phyloP scores from a whole-genome alignment of 2,329 filamentous ascomycete species.

The Mariannaea elegans region DNA sequence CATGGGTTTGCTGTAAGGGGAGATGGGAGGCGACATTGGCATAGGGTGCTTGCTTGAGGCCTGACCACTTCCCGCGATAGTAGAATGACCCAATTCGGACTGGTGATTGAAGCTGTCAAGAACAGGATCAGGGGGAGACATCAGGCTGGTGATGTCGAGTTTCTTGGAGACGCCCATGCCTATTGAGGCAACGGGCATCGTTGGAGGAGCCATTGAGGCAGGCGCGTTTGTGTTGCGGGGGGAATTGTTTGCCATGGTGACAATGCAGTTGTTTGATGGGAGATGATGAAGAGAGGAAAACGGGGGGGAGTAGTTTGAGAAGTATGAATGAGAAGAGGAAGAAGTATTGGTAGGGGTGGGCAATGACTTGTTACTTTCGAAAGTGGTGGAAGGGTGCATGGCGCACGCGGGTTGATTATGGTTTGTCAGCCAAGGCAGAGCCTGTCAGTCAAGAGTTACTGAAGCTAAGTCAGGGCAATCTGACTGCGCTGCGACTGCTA shows the following conservation, averaged over 20 bases:
- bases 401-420: constrained; percentile 15
- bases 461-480: neutral
- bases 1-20: constrained; percentile 54
- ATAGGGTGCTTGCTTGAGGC: constrained; percentile 46
- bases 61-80: constrained; percentile 35
- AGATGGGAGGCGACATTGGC: constrained; percentile 67
- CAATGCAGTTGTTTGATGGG: constrained; percentile 22
- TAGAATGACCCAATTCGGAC: constrained; percentile 28
- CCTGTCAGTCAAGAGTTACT: neutral
- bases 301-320: constrained; percentile 19
- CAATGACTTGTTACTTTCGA: constrained; percentile 41
- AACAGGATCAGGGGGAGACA: constrained; percentile 69
- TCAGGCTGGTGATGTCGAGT: constrained; percentile 63
- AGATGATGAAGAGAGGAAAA: constrained; percentile 22
- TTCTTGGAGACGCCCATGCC: constrained; percentile 47
- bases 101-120: constrained; percentile 61
- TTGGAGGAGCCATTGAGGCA: constrained; percentile 44
- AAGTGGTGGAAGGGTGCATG: constrained; percentile 43
- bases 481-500: neutral
- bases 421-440: constrained; percentile 49
- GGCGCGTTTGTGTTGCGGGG: constrained; percentile 29
- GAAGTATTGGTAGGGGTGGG: constrained; percentile 18
- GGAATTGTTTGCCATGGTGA: constrained; percentile 40
- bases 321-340: constrained; percentile 26
- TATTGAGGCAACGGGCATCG: constrained; percentile 33